Evolutionary conservation across 2,329 filamentous ascomycete genomes (phyloP).

Genomic region (Verticillium isaacii): DNA sequence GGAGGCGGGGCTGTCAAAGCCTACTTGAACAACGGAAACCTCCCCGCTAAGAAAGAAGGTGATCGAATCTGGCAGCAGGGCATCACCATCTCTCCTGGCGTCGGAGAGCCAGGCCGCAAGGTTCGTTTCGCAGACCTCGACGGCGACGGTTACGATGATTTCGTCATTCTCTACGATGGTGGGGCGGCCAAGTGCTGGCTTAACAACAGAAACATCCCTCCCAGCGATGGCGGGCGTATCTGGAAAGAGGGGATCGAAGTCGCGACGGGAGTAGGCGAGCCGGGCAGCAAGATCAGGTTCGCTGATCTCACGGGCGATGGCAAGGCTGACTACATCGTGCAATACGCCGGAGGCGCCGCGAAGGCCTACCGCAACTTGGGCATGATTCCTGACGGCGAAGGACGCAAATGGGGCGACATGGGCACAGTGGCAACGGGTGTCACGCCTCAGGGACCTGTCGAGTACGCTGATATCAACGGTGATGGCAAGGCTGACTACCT

Average conservation of each 20-base stretch:
- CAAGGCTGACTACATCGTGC: constrained; percentile 12
- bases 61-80: neutral
- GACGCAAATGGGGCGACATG: neutral
- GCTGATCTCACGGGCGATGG: neutral
- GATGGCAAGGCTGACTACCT: constrained; percentile 14
- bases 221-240: neutral
- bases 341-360: constrained; percentile 14
- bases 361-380: constrained; percentile 11
- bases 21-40: constrained; percentile 9
- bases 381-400: constrained; percentile 4
- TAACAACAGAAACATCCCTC: constrained; percentile 6
- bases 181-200: constrained; percentile 14
- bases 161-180: constrained; percentile 12
- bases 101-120: constrained; percentile 11
- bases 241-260: neutral
- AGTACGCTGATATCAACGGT: constrained; percentile 12
- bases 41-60: neutral
- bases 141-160: constrained; percentile 8
- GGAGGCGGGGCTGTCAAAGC: constrained; percentile 14
- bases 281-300: constrained; percentile 10
- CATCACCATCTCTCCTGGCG: constrained; percentile 3
- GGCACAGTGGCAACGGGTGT: constrained; percentile 1
- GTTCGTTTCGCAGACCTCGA: constrained; percentile 10
- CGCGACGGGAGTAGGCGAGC: constrained; percentile 10
- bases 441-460: neutral